Evolutionary conservation across 2,329 filamentous ascomycete species (phyloP).

Genomic region (Penicillium hesseltinei): DNA sequence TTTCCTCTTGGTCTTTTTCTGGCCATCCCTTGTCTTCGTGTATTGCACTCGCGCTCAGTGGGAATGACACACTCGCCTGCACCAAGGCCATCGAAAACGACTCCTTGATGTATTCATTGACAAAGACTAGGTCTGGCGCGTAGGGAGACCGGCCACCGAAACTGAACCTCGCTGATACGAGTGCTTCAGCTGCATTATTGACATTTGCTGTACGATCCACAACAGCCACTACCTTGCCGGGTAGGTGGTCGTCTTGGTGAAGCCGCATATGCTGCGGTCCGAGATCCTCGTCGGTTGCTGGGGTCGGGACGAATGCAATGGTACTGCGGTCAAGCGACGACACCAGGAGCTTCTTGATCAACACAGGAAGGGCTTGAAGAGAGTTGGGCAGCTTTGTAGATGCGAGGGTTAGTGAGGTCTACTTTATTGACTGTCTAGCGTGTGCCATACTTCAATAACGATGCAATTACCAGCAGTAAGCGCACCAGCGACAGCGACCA

Average conservation of each 20-base stretch:
- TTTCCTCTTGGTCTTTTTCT: neutral
- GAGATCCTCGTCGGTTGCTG: neutral
- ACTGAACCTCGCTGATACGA: constrained; percentile 55
- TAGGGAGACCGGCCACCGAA: constrained; percentile 60
- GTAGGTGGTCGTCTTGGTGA: neutral
- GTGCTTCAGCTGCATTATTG: constrained; percentile 50
- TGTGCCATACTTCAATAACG: constrained; percentile 44
- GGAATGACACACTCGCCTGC: neutral
- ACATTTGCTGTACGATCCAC: constrained; percentile 62
- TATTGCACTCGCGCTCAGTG: neutral
- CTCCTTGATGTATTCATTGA: constrained; percentile 62
- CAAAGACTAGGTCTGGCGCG: constrained; percentile 60
- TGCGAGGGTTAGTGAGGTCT: neutral
- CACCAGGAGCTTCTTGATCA: neutral
- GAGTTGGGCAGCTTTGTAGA: neutral
- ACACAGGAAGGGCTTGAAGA: neutral
- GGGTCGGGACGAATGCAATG: neutral
- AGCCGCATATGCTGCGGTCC: neutral
- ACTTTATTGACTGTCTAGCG: neutral
- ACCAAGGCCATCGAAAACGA: constrained; percentile 54
- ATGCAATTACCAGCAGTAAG: constrained; percentile 54
- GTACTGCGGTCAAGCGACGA: neutral
- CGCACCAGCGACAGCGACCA: constrained; percentile 48
- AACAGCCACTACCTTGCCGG: constrained; percentile 49
- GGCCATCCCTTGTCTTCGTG: neutral